Conservation (phyloP, 805 yeast species). For the Zygosaccharomyces bisporus region DNA sequence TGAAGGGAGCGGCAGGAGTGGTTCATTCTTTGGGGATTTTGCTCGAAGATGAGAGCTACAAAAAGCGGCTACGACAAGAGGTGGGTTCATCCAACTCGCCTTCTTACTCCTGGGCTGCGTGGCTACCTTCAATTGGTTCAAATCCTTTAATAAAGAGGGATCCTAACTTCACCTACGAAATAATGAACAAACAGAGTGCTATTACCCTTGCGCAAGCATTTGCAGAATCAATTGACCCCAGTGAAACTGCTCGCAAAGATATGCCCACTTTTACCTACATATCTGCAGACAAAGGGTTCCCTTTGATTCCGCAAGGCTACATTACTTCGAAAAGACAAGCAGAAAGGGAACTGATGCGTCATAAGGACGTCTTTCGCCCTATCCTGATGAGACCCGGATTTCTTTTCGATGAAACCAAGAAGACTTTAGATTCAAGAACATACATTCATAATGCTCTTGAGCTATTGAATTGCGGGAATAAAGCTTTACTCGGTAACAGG, state of each 20-base stretch:
- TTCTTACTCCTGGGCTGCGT: conserved; percentile 14
- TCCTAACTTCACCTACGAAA: conserved; percentile 48
- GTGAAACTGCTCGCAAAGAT: conserved; percentile 13
- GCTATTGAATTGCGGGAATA: conserved; percentile 44
- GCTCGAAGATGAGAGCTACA: conserved; percentile 66
- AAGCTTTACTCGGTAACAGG: conserved; percentile 39
- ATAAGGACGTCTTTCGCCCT: conserved; percentile 48
- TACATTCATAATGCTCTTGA: conserved; percentile 42
- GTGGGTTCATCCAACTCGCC: conserved; percentile 8
- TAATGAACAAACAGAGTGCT: conserved; percentile 68
- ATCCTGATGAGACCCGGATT: conserved; percentile 78
- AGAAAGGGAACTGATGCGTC: conserved; percentile 50
- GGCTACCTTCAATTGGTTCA: conserved; percentile 40
- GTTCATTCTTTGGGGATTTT: conserved; percentile 82
- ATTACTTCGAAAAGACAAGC: conserved; percentile 74
- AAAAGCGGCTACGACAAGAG: conserved; percentile 42
- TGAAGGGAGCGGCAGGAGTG: conserved; percentile 56
- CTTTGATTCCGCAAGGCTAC: conserved; percentile 66
- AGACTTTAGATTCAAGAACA: conserved; percentile 24
- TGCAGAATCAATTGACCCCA: conserved; percentile 28
- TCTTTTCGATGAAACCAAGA: conserved; percentile 60
- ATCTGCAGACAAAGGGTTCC: conserved; percentile 73
- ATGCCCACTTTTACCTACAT: conserved; percentile 61
- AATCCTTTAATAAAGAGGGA: conserved; percentile 51
- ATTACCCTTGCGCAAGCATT: conserved; percentile 57